Base-by-base conservation (phyloP, 164 flowering plant species). In the Stephania yunnanensis region DNA sequence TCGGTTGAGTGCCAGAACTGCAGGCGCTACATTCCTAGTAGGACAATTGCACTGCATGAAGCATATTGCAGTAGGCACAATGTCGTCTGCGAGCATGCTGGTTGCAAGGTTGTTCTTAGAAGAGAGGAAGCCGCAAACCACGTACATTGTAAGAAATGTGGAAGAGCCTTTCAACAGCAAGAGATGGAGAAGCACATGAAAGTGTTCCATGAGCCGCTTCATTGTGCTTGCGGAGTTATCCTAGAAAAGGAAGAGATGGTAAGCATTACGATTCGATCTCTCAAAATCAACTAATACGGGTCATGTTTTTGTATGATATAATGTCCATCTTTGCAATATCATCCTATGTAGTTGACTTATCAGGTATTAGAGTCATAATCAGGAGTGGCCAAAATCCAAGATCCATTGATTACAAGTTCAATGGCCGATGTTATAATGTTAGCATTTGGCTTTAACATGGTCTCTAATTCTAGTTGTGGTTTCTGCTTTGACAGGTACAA, bases 161-260 rank as follows among this genome's bases (percentile, higher is more conserved):
- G 88, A 58, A 81, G 79, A 74, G 94, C 97, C 70, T 86, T 90
- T 74, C 98, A 93, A 30, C 80, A 75, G 53, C 85, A 81, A 48
- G 98, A 95, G 80, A 82, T 93, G 79, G 98, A 90, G 78, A 95
- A 95, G 84, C 98, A 95, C 84, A 81, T 88, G 91, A 91, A 91
- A 82, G 97, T 95, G 19, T 95, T 92, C 81, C 99, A 95, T 73
- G 99, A 89, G 78, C 99, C 98, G 22, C 87, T 90, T 71, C 83
- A 82, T 44, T 93, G 99, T 77, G 79, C 89, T 2, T 95, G 99
- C 78, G 99, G 99, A 19, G 83, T 86, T 20, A 75, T 85, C 77
- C 95, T 95, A 55, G 98, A 95, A 86, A 92, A 95, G 83, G 97
- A 89, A 78, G 83, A 87, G 74, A 95, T 95, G 99, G 99, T 95